Evolutionary conservation across 116 monocot genomes (phyloP).

Genomic region (Posidonia oceanica): DNA sequence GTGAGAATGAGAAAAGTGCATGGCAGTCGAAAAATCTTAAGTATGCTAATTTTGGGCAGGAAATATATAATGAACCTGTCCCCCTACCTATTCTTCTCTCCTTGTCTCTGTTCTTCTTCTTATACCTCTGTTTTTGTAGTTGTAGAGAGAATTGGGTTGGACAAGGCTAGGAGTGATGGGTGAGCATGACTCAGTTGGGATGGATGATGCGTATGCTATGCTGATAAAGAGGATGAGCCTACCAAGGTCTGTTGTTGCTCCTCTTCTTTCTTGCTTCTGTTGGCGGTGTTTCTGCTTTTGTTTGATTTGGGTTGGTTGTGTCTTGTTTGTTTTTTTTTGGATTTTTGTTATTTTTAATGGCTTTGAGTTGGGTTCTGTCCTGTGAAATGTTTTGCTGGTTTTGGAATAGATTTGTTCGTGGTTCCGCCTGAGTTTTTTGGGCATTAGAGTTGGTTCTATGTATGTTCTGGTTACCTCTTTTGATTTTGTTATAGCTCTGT

Average conservation of each 20-base stretch:
- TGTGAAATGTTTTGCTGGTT: background rate
- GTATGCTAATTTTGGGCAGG: no score
- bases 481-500: no score
- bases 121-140: no score
- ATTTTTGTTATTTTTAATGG: background rate
- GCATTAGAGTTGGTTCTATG: no score
- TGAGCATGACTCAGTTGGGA: conserved; percentile 5
- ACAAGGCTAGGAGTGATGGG: background rate
- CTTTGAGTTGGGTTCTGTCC: background rate
- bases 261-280: background rate
- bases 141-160: no score
- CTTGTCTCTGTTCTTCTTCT: background rate
- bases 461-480: no score
- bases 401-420: no score
- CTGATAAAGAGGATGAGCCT: conserved; percentile 46
- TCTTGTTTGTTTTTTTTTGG: background rate
- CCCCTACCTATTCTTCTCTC: no score
- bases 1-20: no score
- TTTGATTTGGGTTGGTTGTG: background rate
- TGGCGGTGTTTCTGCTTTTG: background rate
- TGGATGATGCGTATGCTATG: conserved; percentile 46
- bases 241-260: conserved; percentile 19
- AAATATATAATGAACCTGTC: no score
- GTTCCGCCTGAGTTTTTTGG: no score
- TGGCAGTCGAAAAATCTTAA: no score